Percentiles rank a stretch among this genome's conserved stretches.
phyloP scores from a whole-genome alignment of 116 monocot genomes.

The Dioscorea cayenensis region DNA sequence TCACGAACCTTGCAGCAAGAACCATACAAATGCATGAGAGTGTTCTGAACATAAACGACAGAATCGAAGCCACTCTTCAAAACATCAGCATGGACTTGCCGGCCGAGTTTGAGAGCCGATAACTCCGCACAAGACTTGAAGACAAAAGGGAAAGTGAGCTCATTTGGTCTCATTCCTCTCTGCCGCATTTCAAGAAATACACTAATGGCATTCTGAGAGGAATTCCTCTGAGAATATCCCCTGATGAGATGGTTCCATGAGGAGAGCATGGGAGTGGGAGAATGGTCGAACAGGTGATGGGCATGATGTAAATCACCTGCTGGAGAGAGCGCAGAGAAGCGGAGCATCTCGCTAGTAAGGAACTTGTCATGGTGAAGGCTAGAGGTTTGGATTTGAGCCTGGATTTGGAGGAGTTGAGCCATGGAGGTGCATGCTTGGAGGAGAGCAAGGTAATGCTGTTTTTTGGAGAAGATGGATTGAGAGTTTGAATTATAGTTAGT shows the following conservation, averaged over 20 bases:
- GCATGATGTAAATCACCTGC: constrained; percentile 31
- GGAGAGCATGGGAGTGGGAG: constrained; percentile 19
- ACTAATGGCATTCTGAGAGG: constrained; percentile 7
- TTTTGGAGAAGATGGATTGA: background rate
- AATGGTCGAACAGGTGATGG: constrained; percentile 26
- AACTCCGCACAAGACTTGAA: constrained; percentile 30
- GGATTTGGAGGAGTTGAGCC: constrained; percentile 47
- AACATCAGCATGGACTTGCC: constrained; percentile 26
- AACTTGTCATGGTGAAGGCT: constrained; percentile 28
- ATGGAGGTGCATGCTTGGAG: constrained; percentile 32
- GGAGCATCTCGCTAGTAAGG: constrained; percentile 43
- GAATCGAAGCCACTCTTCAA: constrained; percentile 25
- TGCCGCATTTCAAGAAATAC: constrained; percentile 20
- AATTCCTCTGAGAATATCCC: constrained; percentile 17
- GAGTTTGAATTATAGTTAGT: background rate
- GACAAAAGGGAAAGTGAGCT: constrained; percentile 33
- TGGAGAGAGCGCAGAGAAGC: constrained; percentile 40
- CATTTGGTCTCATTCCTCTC: constrained; percentile 6
- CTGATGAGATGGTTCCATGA: constrained; percentile 68
- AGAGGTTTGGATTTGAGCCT: constrained; percentile 35
- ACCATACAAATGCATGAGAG: constrained; percentile 48
- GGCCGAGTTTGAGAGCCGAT: constrained; percentile 9
- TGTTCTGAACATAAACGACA: constrained; percentile 60
- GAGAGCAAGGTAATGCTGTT: constrained; percentile 41
- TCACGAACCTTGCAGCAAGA: constrained; percentile 26